Base-by-base conservation (phyloP, 768 basidiomycete genomes). In the Cystofilobasidium bisporidii region DNA sequence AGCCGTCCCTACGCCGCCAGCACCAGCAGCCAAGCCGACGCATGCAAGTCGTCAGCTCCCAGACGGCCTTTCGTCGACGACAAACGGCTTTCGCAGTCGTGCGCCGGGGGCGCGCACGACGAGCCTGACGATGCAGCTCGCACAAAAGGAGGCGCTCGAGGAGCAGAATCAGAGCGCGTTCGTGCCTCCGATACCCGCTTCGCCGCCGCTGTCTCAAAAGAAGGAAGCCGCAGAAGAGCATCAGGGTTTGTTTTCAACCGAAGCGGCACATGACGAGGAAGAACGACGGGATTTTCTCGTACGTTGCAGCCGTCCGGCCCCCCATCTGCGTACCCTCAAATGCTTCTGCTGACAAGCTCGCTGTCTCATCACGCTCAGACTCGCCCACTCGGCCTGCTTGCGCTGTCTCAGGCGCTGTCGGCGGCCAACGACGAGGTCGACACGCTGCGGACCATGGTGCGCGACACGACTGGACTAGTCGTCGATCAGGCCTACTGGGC, bases 341-440 rank as follows among this genome's bases (percentile, higher is more conserved):
- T n/a, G n/a, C n/a, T n/a, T n/a, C n/a, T n/a, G n/a, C 36, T 36
- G 36, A 36, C 36, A 12, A 36, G 36, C 36, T 12, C 36, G 36
- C 36, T 36, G 6, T 36, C 6, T 12, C 12, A 36, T 12, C 36
- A 5, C 12, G 5, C 32, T 26, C 22, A 36, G 47, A 50, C 32
- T 15, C 57, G 58, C 9, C 65, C 65, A 10, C 65, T 66, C 32
- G 65, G 65, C 22, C 58, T 66, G 8, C 58, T 66, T n/a, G 65
- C 65, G 2, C 36, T 66, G 0, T 61, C 58, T 0, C 65, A 66
- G 58, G 65, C 65, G 22, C 36, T 66, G 22, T 33, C 45, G 11
- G 65, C 65, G 1, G 65, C 65, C 12, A 61, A 61, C 36, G 65
- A 66, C 57, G 65, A 66, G 26, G 65, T 66, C 36, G 65, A 59